Conservation (phyloP, 2,329 filamentous ascomycete genomes). For the Tolypocladium capitatum region DNA sequence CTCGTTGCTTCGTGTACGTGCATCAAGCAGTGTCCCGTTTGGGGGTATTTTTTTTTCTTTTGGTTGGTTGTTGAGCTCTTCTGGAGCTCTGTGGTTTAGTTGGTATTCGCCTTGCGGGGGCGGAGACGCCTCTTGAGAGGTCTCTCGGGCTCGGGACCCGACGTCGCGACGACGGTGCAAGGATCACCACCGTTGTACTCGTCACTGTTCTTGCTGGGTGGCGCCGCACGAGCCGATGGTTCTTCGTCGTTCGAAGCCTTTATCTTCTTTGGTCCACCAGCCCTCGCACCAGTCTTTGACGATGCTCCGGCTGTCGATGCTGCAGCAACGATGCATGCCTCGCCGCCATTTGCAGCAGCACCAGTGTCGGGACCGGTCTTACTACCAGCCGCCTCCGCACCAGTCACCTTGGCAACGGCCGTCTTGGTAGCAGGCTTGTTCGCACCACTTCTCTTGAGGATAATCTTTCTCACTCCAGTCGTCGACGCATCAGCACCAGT, state of each 20-base stretch:
- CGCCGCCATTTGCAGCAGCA: not conserved
- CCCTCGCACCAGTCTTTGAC: not conserved
- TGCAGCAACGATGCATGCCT: not conserved
- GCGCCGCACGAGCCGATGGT: not conserved
- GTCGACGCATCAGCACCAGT: not conserved
- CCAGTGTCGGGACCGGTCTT: not conserved
- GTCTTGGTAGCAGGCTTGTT: not conserved
- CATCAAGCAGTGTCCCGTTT: not conserved
- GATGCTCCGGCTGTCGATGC: not conserved
- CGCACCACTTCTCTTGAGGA: not conserved
- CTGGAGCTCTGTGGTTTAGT: not conserved
- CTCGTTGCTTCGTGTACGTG: not conserved
- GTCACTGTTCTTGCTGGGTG: not conserved
- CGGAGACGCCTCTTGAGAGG: slow-evolving; percentile 3
- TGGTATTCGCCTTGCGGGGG: not conserved
- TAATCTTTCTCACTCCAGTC: not conserved
- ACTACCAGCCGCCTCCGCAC: no score
- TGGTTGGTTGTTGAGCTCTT: no score
- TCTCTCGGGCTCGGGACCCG: not conserved
- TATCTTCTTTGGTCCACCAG: not conserved
- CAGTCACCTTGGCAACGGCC: not conserved
- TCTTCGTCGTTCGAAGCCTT: not conserved
- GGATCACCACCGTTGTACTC: not conserved
- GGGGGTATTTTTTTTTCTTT: not conserved
- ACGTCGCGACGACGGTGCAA: not conserved